Evolutionary conservation across 257 asterid species (phyloP), one percentile per base, ranked within the genome.

Genomic region (Salvia hispanica): DNA sequence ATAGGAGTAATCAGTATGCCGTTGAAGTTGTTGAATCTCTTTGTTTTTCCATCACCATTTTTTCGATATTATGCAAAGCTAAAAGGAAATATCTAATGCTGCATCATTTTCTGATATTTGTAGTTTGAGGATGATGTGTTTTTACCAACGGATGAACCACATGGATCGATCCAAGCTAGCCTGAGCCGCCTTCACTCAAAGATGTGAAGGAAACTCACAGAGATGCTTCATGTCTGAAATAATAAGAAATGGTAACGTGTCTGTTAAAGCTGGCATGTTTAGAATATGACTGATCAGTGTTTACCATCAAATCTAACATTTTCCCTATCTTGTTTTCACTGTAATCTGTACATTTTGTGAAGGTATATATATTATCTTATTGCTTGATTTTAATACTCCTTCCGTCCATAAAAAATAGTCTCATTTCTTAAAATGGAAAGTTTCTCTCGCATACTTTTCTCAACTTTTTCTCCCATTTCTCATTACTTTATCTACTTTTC

Each of bases 141-240:
- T 73, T 69, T 91, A 64, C 99, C 99, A 14, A 87, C 92, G 8
- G 99, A 94, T 70, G 95, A 94, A 78, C 99, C 97, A 13, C 99
- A 90, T 11, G 99, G 99, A 47, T 73, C 97, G 10, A 94, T 91
- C 42, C 95, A 94, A 84, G 99, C 97, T 10, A 86, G 83, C 65
- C 78, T 91, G 46, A 84, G 89, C 67, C 96, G 97, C 79, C 65
- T 75, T 47, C 82, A 72, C 39, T 94, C 97, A 0, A 94, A 84
- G 80, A 75, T 94, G 86, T 94, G 87, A 93, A 74, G 84, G 86
- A 85, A 76, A 50, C 34, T 7, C 21, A 12, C 59, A 7, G 31
- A 25, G 2, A 25, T 25, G 31, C 31, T 25, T 25, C 2, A 25
- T 25, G 31, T 25, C 31, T 16, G 65, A 67, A 44, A 28, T 67